Evolutionary conservation across 441 rosid genomes (phyloP).

Genomic region (Capsella rubella): DNA sequence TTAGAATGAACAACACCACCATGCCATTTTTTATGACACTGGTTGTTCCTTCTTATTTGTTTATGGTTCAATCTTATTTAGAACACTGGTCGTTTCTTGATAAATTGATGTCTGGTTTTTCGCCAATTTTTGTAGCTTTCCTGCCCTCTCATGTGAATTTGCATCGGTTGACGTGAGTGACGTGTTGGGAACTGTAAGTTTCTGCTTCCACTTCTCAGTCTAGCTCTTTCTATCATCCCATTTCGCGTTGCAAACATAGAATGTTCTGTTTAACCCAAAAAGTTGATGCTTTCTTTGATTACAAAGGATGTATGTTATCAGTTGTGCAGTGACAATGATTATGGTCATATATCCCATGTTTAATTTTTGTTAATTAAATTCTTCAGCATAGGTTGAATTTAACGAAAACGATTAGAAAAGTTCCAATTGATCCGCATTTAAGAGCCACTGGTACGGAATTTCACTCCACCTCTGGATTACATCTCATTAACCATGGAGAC

Average conservation of each 20-base stretch:
- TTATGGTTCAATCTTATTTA: not conserved
- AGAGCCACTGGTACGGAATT: conserved; percentile 74
- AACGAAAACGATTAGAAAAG: conserved; percentile 82
- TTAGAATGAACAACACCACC: not conserved
- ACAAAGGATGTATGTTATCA: not conserved
- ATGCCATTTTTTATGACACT: not conserved
- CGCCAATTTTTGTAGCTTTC: conserved; percentile 65
- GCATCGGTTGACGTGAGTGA: conserved; percentile 94
- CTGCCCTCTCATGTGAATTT: conserved; percentile 96
- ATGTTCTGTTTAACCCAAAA: not conserved
- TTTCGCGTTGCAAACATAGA: not conserved
- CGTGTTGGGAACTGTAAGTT: conserved; percentile 94
- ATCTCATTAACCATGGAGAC: conserved; percentile 88
- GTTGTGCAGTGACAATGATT: not conserved
- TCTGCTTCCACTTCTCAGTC: not conserved
- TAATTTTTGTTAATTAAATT: conserved; percentile 16
- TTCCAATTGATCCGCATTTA: conserved; percentile 78
- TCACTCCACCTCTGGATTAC: conserved; percentile 61
- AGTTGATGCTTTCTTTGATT: no score
- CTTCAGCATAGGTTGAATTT: conserved; percentile 96
- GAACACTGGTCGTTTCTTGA: not conserved
- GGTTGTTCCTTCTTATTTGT: not conserved
- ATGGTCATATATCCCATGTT: conserved; percentile 10
- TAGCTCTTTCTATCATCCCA: not conserved
- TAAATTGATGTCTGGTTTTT: conserved; percentile 20